Evolutionary conservation across 2,329 filamentous ascomycete genomes (phyloP), one percentile per base, ranked within the genome.

Genomic region (Fusarium sp.): DNA sequence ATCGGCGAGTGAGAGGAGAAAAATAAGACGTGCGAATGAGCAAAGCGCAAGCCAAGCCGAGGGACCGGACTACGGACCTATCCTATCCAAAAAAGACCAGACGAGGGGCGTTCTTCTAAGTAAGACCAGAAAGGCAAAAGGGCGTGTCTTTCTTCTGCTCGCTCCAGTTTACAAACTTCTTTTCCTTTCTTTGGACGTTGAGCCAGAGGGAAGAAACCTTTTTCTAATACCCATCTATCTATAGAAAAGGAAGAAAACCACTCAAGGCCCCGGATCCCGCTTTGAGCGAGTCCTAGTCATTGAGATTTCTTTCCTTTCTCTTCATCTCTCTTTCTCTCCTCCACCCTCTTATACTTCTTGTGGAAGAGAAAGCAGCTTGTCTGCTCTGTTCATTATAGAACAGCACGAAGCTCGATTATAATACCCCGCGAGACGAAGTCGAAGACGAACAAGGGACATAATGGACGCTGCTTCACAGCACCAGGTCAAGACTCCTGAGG

Each of bases 401-500:
- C 56, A 71, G 50, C 49, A 49, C 53, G 41, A 43, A 44, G 26
- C 44, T 57, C 52, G 51, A 69, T 39, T 21, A 61, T 65, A 58
- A 51, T 60, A 62, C 25, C 44, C 52, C 52, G 62, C 66, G 52
- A 67, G 45, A 60, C 66, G 66, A 72, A 74, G 65, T 69, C 70
- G 68, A 75, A 44, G 53, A 71, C 57, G 44, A 44, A 44, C 41
- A 63, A 67, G 70, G 73, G 71, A 67, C 69, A 73, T 55, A 79
- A 85, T 85, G 83, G 81, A 83, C 67, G 74, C 77, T 73, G 74
- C 77, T 62, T 58, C 71, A 56, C 72, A 75, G 69, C 76, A 81
- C 71, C 77, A 79, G 78, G 84, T 89, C 77, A 84, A 84, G 77
- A 88, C 86, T 80, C 85, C 88, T 77, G 85, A 88, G 82, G 88